Percentiles rank a stretch among this genome's conserved stretches.
phyloP scores from a whole-genome alignment of 441 rosid genomes.

The Monsonia emarginata region DNA sequence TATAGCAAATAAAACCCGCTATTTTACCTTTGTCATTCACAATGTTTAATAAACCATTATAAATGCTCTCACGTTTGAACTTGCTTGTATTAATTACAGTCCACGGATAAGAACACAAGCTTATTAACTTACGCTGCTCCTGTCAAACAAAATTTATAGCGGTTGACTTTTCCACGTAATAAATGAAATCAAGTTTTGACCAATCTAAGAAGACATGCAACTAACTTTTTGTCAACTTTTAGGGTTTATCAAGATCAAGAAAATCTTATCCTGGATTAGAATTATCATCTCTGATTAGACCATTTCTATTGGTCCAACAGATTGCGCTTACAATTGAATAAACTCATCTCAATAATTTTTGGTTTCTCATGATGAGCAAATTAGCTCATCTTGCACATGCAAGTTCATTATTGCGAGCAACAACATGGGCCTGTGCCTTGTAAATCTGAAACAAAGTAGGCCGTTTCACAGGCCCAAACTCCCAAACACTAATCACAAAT shows the following conservation, averaged over 20 bases:
- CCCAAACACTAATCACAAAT: not conserved
- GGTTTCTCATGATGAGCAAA: not conserved
- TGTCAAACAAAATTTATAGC: not conserved
- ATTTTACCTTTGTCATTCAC: too few relatives aligned
- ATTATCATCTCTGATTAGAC: not conserved
- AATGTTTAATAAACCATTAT: too few relatives aligned
- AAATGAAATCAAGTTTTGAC: not conserved
- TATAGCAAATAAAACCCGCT: too few relatives aligned
- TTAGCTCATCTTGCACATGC: not conserved
- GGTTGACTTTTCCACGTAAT: not conserved
- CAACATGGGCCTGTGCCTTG: not conserved
- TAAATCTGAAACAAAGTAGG: not conserved
- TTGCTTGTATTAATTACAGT: too few relatives aligned
- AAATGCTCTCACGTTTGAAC: too few relatives aligned
- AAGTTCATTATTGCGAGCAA: not conserved
- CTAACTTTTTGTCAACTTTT: not conserved
- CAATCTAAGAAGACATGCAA: not conserved
- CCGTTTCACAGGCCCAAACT: not conserved
- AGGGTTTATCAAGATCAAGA: not conserved
- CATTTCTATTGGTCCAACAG: not conserved
- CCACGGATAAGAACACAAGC: too few relatives aligned
- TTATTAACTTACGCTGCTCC: too few relatives aligned
- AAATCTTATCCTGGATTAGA: not conserved
- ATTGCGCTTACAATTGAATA: not conserved
- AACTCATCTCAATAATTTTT: not conserved